Percentiles rank a stretch among this genome's conserved stretches.
These are phyloP conservation scores for Candida pini DNA, from an alignment of 805 yeast genomes.

Conservation along the genomic window DNA sequence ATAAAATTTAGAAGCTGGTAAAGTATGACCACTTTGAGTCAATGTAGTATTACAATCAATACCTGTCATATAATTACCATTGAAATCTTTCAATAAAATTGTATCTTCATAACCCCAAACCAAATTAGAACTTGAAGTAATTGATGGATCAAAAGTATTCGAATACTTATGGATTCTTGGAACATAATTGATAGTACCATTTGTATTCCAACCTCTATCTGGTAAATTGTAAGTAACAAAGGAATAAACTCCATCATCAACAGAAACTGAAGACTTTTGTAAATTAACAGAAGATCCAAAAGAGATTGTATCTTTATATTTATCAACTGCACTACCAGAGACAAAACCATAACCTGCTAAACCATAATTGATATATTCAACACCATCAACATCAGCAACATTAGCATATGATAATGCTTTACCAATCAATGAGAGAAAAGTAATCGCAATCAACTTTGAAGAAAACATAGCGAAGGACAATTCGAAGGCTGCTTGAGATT, in stretches of 20 bases:
- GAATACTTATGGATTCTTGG: conserved; percentile 23
- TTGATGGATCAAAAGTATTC: conserved; percentile 21
- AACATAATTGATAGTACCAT: conserved; percentile 26
- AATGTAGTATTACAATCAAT: conserved; percentile 26
- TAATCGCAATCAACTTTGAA: conserved; percentile 1
- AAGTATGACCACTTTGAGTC: conserved; percentile 17
- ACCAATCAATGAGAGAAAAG: conserved; percentile 7
- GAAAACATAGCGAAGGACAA: background rate
- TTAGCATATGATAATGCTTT: conserved; percentile 8
- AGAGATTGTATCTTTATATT: conserved; percentile 27
- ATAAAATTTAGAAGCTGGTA: conserved; percentile 24
- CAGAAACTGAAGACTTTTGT: conserved; percentile 20
- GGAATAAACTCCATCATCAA: conserved; percentile 20
- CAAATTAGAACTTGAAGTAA: conserved; percentile 18
- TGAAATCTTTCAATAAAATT: conserved; percentile 26
- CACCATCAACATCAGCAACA: conserved; percentile 19
- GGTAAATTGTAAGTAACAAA: conserved; percentile 27
- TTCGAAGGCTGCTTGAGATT: background rate
- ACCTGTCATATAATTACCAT: conserved; percentile 25
- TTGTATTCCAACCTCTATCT: conserved; percentile 30
- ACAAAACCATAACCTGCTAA: conserved; percentile 25
- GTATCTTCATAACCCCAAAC: conserved; percentile 25
- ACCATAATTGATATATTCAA: conserved; percentile 22
- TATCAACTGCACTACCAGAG: conserved; percentile 23
- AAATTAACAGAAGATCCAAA: conserved; percentile 27